phyloP scores from a whole-genome alignment of 306 rosid genomes.

The Cucurbita maxima region DNA sequence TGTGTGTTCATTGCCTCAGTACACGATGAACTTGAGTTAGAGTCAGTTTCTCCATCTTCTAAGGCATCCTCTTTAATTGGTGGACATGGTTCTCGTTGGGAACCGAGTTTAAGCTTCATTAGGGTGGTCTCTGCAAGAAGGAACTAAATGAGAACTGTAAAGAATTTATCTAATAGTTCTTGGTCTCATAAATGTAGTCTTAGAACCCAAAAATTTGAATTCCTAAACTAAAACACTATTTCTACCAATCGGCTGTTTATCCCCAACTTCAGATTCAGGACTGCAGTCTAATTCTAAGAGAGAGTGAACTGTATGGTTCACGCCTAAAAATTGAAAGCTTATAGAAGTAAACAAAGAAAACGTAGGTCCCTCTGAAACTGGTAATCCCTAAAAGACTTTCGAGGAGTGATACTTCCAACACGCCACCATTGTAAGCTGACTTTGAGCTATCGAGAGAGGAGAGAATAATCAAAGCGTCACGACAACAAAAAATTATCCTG shows the following conservation, averaged over 20 bases:
- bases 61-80: constrained; percentile 5
- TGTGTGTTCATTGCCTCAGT: constrained; percentile 18
- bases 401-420: no score
- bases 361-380: no score
- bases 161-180: background rate
- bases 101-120: constrained; percentile 67
- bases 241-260: background rate
- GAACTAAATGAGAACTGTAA: background rate
- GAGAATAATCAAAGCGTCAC: no score
- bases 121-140: constrained; percentile 63
- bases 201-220: background rate
- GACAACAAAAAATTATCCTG: no score
- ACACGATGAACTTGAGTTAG: constrained; percentile 21
- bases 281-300: background rate
- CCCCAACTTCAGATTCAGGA: background rate
- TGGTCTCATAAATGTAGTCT: background rate
- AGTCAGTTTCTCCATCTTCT: constrained; percentile 12
- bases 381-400: no score
- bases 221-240: background rate
- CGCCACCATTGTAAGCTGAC: background rate
- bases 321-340: background rate
- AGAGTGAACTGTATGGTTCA: background rate
- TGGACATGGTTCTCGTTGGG: constrained; percentile 24
- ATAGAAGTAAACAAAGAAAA: no score
- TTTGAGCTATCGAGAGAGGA: no score